Evolutionary conservation across 2,329 filamentous ascomycete genomes (phyloP), one percentile per base, ranked within the genome.

Genomic region (Neofusicoccum kwambonambiense): DNA sequence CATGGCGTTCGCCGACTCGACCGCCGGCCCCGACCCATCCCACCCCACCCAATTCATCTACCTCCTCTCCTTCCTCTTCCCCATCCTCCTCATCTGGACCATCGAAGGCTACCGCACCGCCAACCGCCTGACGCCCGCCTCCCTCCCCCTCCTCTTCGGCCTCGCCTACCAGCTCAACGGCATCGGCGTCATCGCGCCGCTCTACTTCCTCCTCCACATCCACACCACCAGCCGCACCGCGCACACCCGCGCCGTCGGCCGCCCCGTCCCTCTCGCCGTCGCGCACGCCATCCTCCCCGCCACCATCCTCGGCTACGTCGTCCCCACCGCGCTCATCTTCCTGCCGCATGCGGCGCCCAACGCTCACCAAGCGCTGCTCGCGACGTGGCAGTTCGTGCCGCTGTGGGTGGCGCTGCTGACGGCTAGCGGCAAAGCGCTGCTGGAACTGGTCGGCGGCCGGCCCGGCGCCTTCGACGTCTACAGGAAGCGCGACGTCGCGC

Each of bases 241-340:
- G 12, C 70, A 69, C 49, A 69, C 68, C 39, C 49, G 62, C 2
- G 52, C 68, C 7, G n/a, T 49, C 8, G 47, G 56, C 17, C 65
- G 68, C 22, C 56, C 58, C 4, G 51, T 72, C 8, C 54, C 69
- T 1, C 45, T 66, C 3, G 49, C 64, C 11, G 68, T 67, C 19
- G 72, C 70, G 4, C 67, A 66, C 52, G 68, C 69, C 6, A 54
- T 74, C 15, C 51, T 70, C 3, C 70, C 71, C 9, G 67, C 70
- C 9, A 19, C 72, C 22, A 4, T 71, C 5, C 37, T 73, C 11
- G 72, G 72, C 35, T 74, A 68, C 47, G 61, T 69, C 3, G 50
- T 73, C n/a, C 72, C 72, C 0, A 71, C 69, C 3, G 35, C 67
- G 11, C 54, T 71, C 50, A 62, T 74, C 41, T 72, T 71, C 52